Evolutionary conservation across 108 stramenopile species (phyloP).

Genomic region (Nannochloropsis salina): DNA sequence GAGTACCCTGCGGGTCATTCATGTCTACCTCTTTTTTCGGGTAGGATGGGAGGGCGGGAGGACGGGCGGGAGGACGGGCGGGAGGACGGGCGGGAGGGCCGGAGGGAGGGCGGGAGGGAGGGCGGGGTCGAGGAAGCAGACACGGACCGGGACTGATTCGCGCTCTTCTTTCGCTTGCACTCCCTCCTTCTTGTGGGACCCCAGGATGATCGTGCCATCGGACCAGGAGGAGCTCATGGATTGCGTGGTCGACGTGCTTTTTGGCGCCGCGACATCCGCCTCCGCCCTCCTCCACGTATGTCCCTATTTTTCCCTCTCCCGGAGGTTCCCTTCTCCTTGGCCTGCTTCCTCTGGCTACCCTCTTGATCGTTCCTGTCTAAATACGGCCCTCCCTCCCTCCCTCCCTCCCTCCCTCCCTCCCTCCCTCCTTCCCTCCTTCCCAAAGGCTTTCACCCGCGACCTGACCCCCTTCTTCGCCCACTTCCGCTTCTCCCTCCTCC

Average conservation of each 20-base stretch:
- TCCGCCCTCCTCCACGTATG: background rate
- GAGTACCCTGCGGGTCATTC: background rate
- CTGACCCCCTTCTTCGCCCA: background rate
- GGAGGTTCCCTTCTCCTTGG: background rate
- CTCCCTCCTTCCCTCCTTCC: constrained; percentile 12
- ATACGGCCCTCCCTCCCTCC: background rate
- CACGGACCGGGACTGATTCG: background rate
- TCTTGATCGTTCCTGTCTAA: background rate
- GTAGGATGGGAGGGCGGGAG: background rate
- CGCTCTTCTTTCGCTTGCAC: background rate
- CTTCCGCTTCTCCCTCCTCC: background rate
- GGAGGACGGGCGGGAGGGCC: no score
- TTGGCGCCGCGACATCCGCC: background rate
- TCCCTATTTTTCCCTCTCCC: background rate
- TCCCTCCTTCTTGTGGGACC: background rate
- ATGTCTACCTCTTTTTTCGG: background rate
- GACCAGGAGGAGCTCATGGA: background rate
- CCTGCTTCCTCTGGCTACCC: background rate
- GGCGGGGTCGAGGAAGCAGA: background rate
- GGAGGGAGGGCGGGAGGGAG: background rate
- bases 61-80: no score
- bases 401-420: background rate
- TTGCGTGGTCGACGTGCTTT: background rate
- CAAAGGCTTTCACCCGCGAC: background rate
- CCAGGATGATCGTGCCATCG: background rate